Base-by-base conservation (phyloP, 2,329 filamentous ascomycete genomes). In the Camptophora hylomeconis region DNA sequence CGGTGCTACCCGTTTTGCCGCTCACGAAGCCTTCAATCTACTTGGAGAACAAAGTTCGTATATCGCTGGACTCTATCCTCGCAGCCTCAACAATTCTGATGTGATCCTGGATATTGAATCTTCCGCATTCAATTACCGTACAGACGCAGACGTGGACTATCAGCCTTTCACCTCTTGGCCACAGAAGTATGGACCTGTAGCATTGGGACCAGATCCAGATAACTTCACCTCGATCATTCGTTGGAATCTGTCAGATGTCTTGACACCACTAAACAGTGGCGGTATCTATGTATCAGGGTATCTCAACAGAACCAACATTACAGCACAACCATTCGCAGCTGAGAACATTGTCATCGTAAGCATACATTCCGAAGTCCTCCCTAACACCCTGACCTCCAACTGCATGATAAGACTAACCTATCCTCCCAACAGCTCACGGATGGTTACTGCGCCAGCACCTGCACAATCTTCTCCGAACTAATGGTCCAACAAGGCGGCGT, bases 391-490 rank as follows among this genome's bases (percentile, higher is more conserved):
- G n/a, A n/a, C n/a, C n/a, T n/a, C n/a, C n/a, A n/a, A n/a, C n/a
- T n/a, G n/a, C n/a, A n/a, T n/a, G n/a, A n/a, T n/a, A n/a, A n/a
- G n/a, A n/a, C n/a, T n/a, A n/a, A n/a, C n/a, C n/a, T n/a, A n/a
- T n/a, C n/a, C n/a, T n/a, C n/a, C n/a, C n/a, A n/a, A n/a, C n/a
- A n/a, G n/a, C 48, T 69, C 30, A 60, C 59, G 5, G 67, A 74
- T 39, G 71, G 71, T 13, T 54, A 55, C 33, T 77, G 72, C 45
- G 61, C 58, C 7, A 74, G 68, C 0, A 70, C 72, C 2, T 76
- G 72, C 47, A 63, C 69, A 15, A 53, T 70, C 21, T 70, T 75
- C 45, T 56, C 57, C 6, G 61, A 70, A 24, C 56, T 72, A 14
- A 61, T 75, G 57, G 58, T 60, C 5, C 28, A 18, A 18, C 30